Evolutionary conservation across 371 early-diverging fungal genomes (phyloP).

Genomic region (Circinella minor): DNA sequence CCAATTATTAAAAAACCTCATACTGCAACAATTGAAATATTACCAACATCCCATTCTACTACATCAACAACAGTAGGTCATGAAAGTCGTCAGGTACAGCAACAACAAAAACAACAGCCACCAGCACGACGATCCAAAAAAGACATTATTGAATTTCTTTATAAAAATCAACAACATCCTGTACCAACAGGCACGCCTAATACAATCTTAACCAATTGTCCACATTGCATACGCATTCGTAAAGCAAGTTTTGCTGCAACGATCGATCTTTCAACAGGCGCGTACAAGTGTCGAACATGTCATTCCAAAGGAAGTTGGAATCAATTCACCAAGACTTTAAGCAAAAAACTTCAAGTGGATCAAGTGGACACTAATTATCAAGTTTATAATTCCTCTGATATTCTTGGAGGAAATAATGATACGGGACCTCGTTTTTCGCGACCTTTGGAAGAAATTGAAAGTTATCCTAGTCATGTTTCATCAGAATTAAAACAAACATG

Average conservation of each 20-base stretch:
- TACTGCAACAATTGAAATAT: neutral
- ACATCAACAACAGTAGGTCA: neutral
- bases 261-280: conserved; percentile 38
- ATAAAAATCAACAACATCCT: conserved; percentile 42
- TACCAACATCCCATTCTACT: neutral
- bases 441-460: conserved; percentile 32
- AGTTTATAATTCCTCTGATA: conserved; percentile 4
- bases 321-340: conserved; percentile 10
- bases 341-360: conserved; percentile 9
- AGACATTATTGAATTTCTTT: conserved; percentile 43
- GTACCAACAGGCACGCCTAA: conserved; percentile 33
- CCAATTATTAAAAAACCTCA: neutral
- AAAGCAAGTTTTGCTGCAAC: conserved; percentile 44
- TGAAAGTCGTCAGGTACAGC: neutral
- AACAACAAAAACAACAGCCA: neutral
- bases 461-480: conserved; percentile 25
- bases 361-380: neutral
- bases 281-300: conserved; percentile 38
- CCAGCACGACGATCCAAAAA: neutral
- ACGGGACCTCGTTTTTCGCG: conserved; percentile 19
- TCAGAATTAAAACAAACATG: conserved; percentile 22
- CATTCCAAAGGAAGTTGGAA: conserved; percentile 15
- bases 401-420: neutral
- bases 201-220: conserved; percentile 42
- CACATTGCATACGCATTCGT: conserved; percentile 46